Conservation (phyloP, 2,329 filamentous ascomycete species). For the Thielaviopsis euricoi region DNA sequence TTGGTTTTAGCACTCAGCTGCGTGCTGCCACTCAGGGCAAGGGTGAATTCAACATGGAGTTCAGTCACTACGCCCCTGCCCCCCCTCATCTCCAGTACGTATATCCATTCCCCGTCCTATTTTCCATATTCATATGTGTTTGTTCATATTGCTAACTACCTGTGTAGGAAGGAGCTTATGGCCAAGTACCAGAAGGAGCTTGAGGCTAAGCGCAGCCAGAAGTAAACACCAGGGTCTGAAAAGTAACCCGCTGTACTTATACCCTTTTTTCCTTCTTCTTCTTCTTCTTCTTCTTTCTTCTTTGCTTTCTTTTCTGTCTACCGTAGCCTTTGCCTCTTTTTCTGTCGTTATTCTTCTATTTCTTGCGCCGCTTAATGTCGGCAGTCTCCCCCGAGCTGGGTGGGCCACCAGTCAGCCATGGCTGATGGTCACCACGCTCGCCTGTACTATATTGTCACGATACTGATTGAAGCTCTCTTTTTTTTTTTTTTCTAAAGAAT, state of each 20-base stretch:
- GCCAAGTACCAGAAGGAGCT: slow-evolving; percentile 43
- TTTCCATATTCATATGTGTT: slow-evolving; percentile 9
- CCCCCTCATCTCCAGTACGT: slow-evolving; percentile 78
- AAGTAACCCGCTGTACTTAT: slow-evolving; percentile 24
- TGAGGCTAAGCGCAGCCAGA: slow-evolving; percentile 32
- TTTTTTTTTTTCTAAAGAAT: neutral
- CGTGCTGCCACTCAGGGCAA: slow-evolving; percentile 93
- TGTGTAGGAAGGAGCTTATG: slow-evolving; percentile 38
- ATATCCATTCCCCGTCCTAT: neutral
- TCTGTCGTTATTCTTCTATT: neutral
- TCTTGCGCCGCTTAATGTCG: neutral
- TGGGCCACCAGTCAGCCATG: neutral
- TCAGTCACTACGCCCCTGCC: slow-evolving; percentile 83
- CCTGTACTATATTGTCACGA: slow-evolving; percentile 12
- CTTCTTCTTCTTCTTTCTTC: neutral
- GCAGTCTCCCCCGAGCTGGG: neutral
- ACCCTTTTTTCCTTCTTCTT: neutral
- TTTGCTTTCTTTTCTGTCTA: neutral
- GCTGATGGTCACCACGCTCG: neutral
- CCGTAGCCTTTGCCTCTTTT: neutral
- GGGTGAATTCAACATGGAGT: slow-evolving; percentile 98
- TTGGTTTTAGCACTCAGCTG: slow-evolving; percentile 84
- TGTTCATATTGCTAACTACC: slow-evolving; percentile 16
- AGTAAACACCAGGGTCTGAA: neutral
- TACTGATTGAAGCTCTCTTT: slow-evolving; percentile 3